These are phyloP conservation scores for Wickerhamomyces sp. DNA, from an alignment of 1,139 yeast species.

Conservation along the genomic window DNA sequence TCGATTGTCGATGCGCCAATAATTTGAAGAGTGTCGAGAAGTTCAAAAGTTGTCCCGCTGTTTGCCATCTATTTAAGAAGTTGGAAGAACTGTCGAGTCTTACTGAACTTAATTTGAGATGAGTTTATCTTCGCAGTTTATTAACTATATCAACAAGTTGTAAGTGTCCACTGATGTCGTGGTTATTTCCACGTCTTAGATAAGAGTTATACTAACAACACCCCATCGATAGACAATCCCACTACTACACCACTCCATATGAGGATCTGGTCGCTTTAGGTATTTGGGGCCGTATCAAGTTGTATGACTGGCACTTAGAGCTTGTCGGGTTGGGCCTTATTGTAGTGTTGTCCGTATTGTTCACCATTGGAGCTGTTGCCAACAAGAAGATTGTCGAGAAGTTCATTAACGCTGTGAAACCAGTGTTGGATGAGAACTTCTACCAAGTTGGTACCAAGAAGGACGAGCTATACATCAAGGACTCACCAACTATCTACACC, in stretches of 20 bases:
- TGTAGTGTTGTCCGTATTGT: conserved; percentile 36
- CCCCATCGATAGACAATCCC: conserved; percentile 15
- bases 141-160: conserved; percentile 1
- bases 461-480: conserved; percentile 51
- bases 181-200: no score
- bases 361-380: conserved; percentile 52
- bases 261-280: conserved; percentile 52
- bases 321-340: conserved; percentile 49
- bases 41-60: neutral
- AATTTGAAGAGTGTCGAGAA: no score
- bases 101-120: no score
- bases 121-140: neutral
- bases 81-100: no score
- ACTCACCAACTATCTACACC: conserved; percentile 65
- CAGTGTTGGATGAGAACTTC: conserved; percentile 62
- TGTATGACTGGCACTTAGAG: conserved; percentile 76
- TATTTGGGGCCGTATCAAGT: conserved; percentile 40
- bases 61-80: no score
- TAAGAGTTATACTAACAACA: conserved; percentile 15
- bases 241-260: conserved; percentile 37
- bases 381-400: conserved; percentile 54
- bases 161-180: neutral
- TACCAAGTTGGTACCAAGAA: conserved; percentile 69
- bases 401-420: conserved; percentile 43
- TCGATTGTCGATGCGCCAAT: no score